phyloP scores from a whole-genome alignment of 2,329 filamentous ascomycete species.

The Fusarium graminum region DNA sequence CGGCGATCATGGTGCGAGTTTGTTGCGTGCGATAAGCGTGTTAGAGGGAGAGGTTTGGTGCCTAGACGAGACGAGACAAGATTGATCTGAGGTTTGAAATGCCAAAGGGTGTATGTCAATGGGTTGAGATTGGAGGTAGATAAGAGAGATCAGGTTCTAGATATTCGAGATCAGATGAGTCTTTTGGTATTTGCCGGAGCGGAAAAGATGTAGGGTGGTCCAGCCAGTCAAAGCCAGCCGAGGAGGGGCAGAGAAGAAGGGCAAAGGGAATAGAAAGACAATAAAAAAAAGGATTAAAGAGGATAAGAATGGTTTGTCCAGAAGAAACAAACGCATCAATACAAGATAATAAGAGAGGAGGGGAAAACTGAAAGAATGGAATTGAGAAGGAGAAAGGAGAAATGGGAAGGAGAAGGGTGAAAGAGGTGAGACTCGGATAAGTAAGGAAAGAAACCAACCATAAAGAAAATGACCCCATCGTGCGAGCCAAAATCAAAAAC shows the following conservation, averaged over 20 bases:
- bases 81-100: not conserved
- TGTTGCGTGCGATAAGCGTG: not conserved
- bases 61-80: constrained; percentile 2
- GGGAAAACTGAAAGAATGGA: not conserved
- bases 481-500: constrained; percentile 14
- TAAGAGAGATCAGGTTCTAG: not conserved
- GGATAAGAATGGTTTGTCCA: constrained; percentile 3
- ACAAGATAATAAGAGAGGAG: constrained; percentile 2
- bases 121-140: constrained; percentile 17
- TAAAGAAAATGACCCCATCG: constrained; percentile 12
- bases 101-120: constrained; percentile 12
- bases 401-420: not conserved
- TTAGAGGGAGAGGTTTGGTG: constrained; percentile 2
- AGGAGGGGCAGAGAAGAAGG: constrained; percentile 25
- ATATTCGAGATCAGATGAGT: constrained; percentile 39
- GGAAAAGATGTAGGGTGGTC: constrained; percentile 25
- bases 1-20: constrained; percentile 25
- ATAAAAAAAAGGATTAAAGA: constrained; percentile 6
- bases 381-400: constrained; percentile 6
- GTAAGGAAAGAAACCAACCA: constrained; percentile 22
- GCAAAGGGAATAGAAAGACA: constrained; percentile 11
- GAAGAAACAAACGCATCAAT: not conserved
- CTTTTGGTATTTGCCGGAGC: constrained; percentile 36
- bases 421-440: constrained; percentile 26
- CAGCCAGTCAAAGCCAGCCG: constrained; percentile 38